Evolutionary conservation across 768 basidiomycete genomes (phyloP).

Genomic region (Serendipita sp.): DNA sequence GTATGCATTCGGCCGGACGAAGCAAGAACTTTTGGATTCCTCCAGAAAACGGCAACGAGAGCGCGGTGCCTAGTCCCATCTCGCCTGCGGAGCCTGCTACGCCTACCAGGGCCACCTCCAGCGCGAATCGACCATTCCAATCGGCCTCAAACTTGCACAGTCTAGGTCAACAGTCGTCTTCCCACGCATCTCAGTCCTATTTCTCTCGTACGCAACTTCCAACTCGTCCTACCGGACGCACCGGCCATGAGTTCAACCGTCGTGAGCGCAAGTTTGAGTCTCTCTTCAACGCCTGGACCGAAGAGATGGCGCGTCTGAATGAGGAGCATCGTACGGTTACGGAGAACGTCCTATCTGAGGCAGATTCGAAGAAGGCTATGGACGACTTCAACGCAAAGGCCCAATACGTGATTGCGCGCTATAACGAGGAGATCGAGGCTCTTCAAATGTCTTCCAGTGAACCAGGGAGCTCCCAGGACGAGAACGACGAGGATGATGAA

Average conservation of each 20-base stretch:
- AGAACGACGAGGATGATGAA: background rate
- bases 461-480: background rate
- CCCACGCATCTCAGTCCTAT: background rate
- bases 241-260: slow-evolving; percentile 3
- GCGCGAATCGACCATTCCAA: background rate
- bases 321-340: background rate
- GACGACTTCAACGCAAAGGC: background rate
- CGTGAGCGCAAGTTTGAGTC: slow-evolving; percentile 1
- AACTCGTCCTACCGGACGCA: background rate
- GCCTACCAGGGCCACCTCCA: background rate
- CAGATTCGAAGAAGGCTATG: background rate
- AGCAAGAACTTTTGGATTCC: slow-evolving; percentile 5
- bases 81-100: background rate
- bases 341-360: background rate
- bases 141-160: background rate
- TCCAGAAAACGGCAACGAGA: background rate
- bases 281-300: background rate
- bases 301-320: background rate
- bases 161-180: background rate
- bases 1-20: background rate
- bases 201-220: background rate
- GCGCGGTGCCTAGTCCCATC: background rate
- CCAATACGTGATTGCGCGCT: background rate
- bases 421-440: slow-evolving; percentile 1
- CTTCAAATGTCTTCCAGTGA: slow-evolving; percentile 4